phyloP scores from a whole-genome alignment of 352 stramenopile species.

The Blastocystis sp. region DNA sequence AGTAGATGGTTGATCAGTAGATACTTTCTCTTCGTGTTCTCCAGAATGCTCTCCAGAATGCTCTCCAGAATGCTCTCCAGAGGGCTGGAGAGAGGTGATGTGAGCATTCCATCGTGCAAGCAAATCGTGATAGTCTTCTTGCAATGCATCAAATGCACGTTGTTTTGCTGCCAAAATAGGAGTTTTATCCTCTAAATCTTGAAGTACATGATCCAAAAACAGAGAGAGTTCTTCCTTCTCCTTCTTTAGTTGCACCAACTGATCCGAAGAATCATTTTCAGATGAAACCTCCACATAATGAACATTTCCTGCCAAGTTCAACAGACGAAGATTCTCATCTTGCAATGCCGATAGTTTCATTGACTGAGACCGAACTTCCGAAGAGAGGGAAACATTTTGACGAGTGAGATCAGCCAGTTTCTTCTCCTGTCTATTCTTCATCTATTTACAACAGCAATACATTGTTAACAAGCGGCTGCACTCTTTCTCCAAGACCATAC shows the following conservation, averaged over 20 bases:
- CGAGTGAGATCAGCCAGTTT: background rate
- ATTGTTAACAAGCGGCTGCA: background rate
- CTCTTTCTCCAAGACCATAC: background rate
- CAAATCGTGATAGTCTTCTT: background rate
- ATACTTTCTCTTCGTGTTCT: no score
- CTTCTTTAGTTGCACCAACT: background rate
- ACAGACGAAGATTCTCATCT: conserved; percentile 35
- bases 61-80: background rate
- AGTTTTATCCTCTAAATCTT: conserved; percentile 32
- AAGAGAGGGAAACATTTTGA: background rate
- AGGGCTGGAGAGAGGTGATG: background rate
- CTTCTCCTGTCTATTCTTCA: background rate
- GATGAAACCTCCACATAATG: background rate
- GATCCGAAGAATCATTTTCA: background rate
- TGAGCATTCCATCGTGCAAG: background rate
- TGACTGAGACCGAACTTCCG: background rate
- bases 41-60: background rate
- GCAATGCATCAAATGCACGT: background rate
- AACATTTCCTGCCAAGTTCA: background rate
- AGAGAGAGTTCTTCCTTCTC: background rate
- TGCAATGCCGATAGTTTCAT: background rate
- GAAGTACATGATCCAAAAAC: background rate
- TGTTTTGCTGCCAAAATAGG: background rate
- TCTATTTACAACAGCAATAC: background rate
- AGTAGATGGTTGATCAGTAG: no score